Conservation (phyloP, 805 yeast species). For the Debaryomyces tyrocola region DNA sequence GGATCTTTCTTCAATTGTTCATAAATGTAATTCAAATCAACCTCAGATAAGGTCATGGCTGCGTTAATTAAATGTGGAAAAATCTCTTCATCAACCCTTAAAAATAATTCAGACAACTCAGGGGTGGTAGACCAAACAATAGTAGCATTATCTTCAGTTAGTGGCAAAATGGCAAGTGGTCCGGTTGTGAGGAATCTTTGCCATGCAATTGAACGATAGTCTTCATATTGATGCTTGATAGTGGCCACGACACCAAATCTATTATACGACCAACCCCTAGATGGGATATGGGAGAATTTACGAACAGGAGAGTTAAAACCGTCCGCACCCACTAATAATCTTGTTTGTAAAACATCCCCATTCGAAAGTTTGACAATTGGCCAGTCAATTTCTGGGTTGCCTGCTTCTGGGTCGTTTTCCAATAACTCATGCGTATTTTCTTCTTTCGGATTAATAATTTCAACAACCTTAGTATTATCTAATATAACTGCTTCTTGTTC, state of each 20-base stretch:
- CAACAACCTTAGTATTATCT: constrained; percentile 68
- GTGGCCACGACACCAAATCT: constrained; percentile 94
- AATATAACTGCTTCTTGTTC: constrained; percentile 38
- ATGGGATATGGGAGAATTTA: constrained; percentile 72
- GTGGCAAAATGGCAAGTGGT: constrained; percentile 87
- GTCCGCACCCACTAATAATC: constrained; percentile 91
- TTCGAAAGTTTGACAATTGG: constrained; percentile 68
- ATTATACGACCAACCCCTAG: constrained; percentile 90
- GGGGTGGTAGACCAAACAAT: constrained; percentile 92
- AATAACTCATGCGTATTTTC: constrained; percentile 15
- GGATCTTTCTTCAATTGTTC: constrained; percentile 36
- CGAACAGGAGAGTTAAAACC: constrained; percentile 95
- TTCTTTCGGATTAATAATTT: constrained; percentile 34
- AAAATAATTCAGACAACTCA: constrained; percentile 63
- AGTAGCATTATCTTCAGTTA: constrained; percentile 85
- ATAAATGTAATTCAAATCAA: constrained; percentile 74
- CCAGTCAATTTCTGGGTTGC: constrained; percentile 53
- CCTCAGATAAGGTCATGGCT: constrained; percentile 74
- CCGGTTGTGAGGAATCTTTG: constrained; percentile 91
- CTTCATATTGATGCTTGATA: constrained; percentile 69
- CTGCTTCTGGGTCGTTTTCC: constrained; percentile 16
- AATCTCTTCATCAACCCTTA: constrained; percentile 56
- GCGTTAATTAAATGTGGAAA: constrained; percentile 80
- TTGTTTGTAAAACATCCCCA: constrained; percentile 63
- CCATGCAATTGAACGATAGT: constrained; percentile 77